Evolutionary conservation across 139 green algal genomes (phyloP).

Genomic region (Chlamydomonas sp.): DNA sequence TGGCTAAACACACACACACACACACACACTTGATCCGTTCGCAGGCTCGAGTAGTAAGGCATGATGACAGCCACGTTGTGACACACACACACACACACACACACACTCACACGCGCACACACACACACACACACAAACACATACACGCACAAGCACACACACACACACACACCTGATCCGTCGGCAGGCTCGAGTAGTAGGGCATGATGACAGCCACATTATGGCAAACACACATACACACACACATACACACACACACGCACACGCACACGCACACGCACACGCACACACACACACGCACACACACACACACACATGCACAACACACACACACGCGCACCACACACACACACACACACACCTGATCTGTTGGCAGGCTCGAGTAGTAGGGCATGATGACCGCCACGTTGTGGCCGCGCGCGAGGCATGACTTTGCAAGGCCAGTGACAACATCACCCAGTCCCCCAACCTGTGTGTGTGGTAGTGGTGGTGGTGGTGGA

Average conservation of each 20-base stretch:
- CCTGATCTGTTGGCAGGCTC: too few relatives aligned
- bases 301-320: not conserved
- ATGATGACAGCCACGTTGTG: not conserved
- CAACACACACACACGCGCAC: not conserved
- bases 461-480: conserved; percentile 64
- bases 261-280: too few relatives aligned
- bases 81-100: not conserved
- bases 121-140: not conserved
- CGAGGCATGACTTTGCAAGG: conserved; percentile 55
- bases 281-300: not conserved
- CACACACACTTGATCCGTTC: not conserved
- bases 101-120: not conserved
- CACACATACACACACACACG: too few relatives aligned
- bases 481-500: not conserved
- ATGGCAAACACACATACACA: too few relatives aligned
- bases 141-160: too few relatives aligned
- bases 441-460: conserved; percentile 90
- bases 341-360: too few relatives aligned
- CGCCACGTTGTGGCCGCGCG: conserved; percentile 65
- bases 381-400: conserved; percentile 87
- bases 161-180: too few relatives aligned
- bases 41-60: not conserved
- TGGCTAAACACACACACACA: not conserved
- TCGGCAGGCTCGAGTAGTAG: conserved; percentile 6
- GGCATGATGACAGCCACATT: not conserved